Evolutionary conservation across 139 green algal species (phyloP), one percentile per base, ranked within the genome.

Genomic region (Haematococcus lacustris): DNA sequence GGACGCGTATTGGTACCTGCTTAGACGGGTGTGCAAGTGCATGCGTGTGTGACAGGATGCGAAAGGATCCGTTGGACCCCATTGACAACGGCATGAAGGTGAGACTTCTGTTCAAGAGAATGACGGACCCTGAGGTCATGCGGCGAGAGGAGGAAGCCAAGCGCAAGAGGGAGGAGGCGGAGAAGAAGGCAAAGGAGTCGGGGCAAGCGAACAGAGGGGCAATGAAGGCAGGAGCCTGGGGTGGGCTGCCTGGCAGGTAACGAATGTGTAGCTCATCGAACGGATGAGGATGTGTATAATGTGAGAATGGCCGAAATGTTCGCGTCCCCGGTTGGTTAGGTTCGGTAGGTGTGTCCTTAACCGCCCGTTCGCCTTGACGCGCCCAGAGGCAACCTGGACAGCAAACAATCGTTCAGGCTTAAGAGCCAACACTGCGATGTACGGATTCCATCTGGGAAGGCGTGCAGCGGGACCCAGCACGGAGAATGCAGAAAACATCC

Each of bases 61-160:
- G 93, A 47, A 98, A 97, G 83, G 93, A 98, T 76, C 86, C 88
- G 0, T 78, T 97, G 73, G 91, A 97, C 76, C 78, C 86, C 64
- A 96, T 98, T 64, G 93, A 97, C 75, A 85, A 71, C n/a, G 88
- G 88, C 74, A 87, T 75, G 67, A 97, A 97, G 85, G 94, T 98
- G 47, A 64, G 66, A 62, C 34, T 91, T 7, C 78, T 88, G 41
- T 93, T 91, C 75, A 81, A 82, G 71, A 76, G 88, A 1, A 70
- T 94, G 38, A 91, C 82, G 0, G 80, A 91, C 70, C 88, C 88
- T 3, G 83, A 86, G 71, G 50, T 81, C 51, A 37, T 72, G 30
- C 74, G 68, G 65, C 74, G 77, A 13, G 84, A 89, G 76, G 82
- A 67, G 40, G 82, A 77, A 70, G 71, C 63, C 2, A 65, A 62